Evolutionary conservation across 257 asterid genomes (phyloP).

Genomic region (Capsicum baccatum): DNA sequence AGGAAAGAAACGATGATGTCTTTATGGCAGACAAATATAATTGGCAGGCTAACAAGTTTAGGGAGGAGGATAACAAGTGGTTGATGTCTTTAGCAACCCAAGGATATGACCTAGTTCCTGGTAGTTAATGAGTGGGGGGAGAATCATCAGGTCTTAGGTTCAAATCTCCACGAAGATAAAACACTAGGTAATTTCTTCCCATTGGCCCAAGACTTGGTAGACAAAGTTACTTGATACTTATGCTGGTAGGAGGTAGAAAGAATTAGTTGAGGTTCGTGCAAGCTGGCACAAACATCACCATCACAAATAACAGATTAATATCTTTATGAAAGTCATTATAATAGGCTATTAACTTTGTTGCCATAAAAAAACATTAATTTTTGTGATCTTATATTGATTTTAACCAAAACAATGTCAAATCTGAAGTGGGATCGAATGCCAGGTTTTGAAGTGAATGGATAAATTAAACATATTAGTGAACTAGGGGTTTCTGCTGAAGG

Average conservation of each 20-base stretch:
- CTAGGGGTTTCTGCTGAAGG: too few relatives aligned
- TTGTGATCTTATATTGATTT: too few relatives aligned
- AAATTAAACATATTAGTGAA: too few relatives aligned
- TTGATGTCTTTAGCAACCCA: background rate
- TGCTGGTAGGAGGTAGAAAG: background rate
- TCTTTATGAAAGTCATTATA: too few relatives aligned
- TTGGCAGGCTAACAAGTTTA: background rate
- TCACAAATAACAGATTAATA: background rate
- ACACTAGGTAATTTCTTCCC: background rate
- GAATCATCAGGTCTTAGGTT: background rate
- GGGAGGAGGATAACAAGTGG: slow-evolving; percentile 7
- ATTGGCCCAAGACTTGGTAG: background rate
- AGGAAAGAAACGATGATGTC: slow-evolving; percentile 15
- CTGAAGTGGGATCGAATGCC: too few relatives aligned
- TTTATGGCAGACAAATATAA: background rate
- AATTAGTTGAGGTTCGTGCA: too few relatives aligned
- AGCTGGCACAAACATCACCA: background rate
- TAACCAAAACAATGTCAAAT: too few relatives aligned
- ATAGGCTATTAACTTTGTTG: too few relatives aligned
- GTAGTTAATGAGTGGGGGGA: too few relatives aligned
- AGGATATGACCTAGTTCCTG: background rate
- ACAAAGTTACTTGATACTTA: background rate
- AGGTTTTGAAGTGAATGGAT: too few relatives aligned
- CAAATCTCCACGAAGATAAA: too few relatives aligned
- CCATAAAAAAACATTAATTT: too few relatives aligned